These are phyloP conservation scores for Magnaporthiopsis rhizophila DNA, from an alignment of 2,329 filamentous ascomycete genomes.

Conservation along the genomic window DNA sequence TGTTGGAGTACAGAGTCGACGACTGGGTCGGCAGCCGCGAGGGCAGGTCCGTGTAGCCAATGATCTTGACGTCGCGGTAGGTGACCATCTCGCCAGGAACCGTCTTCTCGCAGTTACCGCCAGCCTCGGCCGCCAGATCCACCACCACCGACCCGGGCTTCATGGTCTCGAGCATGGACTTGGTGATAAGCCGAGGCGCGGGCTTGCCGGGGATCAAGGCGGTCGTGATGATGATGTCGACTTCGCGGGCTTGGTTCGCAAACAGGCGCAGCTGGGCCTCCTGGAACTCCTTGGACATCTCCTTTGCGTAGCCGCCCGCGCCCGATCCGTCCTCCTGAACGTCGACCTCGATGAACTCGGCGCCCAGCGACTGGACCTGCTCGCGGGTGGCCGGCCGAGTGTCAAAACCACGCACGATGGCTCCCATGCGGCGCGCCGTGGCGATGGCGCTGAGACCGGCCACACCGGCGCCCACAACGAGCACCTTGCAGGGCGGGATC, in stretches of 20 bases:
- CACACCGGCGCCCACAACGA: conserved; percentile 80
- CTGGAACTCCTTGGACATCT: conserved; percentile 91
- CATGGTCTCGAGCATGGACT: conserved; percentile 74
- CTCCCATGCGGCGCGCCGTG: conserved; percentile 76
- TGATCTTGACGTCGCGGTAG: conserved; percentile 74
- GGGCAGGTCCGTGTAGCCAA: conserved; percentile 83
- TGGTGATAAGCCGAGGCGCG: conserved; percentile 77
- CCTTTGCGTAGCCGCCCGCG: conserved; percentile 81
- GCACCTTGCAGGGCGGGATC: conserved; percentile 82
- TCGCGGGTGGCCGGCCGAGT: conserved; percentile 82
- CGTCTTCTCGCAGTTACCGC: conserved; percentile 81
- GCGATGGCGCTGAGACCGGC: conserved; percentile 84
- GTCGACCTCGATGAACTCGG: conserved; percentile 83
- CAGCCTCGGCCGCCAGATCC: conserved; percentile 79
- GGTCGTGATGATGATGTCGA: conserved; percentile 89
- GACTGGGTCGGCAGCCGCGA: conserved; percentile 82
- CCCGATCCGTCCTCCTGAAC: conserved; percentile 78
- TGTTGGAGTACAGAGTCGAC: conserved; percentile 87
- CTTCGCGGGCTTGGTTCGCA: conserved; percentile 75
- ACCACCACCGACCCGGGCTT: conserved; percentile 84
- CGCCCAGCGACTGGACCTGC: conserved; percentile 83
- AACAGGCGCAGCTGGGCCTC: conserved; percentile 91
- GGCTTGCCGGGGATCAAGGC: conserved; percentile 82
- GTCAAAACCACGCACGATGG: conserved; percentile 84
- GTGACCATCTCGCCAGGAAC: conserved; percentile 61